Percentiles rank a stretch among this genome's conserved stretches.
phyloP scores from a whole-genome alignment of 176 grass and related monocot species.

The Dactylis glomerata region DNA sequence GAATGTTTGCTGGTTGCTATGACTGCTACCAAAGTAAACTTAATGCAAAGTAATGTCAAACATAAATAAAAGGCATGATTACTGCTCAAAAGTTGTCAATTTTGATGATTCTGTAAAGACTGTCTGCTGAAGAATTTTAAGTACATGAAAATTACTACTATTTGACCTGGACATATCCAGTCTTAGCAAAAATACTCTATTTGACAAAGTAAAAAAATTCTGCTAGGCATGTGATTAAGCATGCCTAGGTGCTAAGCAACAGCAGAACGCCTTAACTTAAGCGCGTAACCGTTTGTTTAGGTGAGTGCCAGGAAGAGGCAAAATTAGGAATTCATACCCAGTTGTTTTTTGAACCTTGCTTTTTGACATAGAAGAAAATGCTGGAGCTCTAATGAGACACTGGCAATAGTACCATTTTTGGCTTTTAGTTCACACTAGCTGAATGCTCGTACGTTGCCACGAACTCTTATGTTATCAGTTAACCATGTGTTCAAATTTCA shows the following conservation, averaged over 20 bases:
- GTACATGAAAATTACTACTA: neutral
- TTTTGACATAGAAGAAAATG: no score
- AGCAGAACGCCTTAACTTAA: neutral
- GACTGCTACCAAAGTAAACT: neutral
- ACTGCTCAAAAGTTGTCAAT: neutral
- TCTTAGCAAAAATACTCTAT: neutral
- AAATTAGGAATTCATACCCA: no score
- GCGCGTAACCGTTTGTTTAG: neutral
- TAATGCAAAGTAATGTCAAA: constrained; percentile 6
- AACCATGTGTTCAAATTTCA: no score
- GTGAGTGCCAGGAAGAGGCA: neutral
- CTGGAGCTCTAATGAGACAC: neutral
- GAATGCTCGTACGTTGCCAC: no score
- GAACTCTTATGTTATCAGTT: no score
- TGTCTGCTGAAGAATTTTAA: neutral
- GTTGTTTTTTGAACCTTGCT: no score
- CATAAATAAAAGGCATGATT: neutral
- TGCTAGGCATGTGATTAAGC: neutral
- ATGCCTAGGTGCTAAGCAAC: neutral
- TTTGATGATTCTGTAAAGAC: neutral
- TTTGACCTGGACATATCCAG: neutral
- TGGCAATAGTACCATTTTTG: neutral
- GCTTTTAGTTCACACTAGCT: no score
- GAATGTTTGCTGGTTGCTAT: neutral
- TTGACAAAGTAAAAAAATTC: neutral